Base-by-base conservation (phyloP, 495 filamentous ascomycete genomes). In the Penicillium daleae region DNA sequence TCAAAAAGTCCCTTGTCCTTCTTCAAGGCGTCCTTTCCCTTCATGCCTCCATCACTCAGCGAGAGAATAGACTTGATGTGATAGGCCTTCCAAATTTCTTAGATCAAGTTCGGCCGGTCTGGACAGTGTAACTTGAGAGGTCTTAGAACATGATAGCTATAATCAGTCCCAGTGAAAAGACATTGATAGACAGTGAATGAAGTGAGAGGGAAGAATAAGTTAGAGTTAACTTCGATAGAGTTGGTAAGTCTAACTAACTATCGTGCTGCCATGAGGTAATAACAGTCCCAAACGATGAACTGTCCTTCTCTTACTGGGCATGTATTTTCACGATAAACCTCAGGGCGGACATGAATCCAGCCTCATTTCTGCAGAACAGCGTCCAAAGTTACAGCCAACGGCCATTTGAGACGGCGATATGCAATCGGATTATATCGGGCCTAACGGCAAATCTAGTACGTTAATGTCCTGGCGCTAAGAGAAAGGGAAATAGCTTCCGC, bases 101-200 rank as follows among this genome's bases (percentile, higher is more conserved):
- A 22, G 35, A 35, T 63, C 21, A 50, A 24, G 33, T 24, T 44
- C 19, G 55, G 50, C 46, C 29, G 44, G 57, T 51, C 53, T 64
- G 56, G 54, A 57, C 51, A 44, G 66, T 71, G 69, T 71, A 71
- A 71, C 69, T 66, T 61, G 58, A 62, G 33, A 22, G 54, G 69
- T 65, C 66, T 67, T 57, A 59, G 61, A 71, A 19, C n/a, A n/a
- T 19, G 21, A n/a, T 22, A 17, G 9, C 42, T 5, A 24, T 15
- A 48, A 15, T 27, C 58, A 40, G 60, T 37, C 12, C 2, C 52
- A 29, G 10, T 22, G n/a, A 32, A 21, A 42, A 58, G 9, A 4
- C 31, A 57, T 46, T 22, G 10, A 56, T 21, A 49, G 13, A 35
- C n/a, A 46, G 15, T 27, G 17, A 46, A 12, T 6, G 22, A 27